Evolutionary conservation across 2,329 filamentous ascomycete species (phyloP), one percentile per base, ranked within the genome.

Genomic region (Falciphora oryzae): DNA sequence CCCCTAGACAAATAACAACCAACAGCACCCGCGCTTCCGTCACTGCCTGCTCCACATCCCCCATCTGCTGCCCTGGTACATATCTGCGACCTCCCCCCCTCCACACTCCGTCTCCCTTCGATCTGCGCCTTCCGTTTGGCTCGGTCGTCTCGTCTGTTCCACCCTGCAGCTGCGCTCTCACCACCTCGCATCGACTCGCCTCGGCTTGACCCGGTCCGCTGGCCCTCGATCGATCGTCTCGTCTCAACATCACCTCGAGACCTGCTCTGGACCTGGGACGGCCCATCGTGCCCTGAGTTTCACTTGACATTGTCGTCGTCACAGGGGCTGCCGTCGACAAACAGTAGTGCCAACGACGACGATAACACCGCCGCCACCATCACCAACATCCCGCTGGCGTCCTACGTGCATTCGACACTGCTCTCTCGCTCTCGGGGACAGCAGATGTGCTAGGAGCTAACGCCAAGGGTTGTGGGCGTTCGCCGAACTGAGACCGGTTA

Each of bases 401-500:
- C 44, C 44, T 53, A 25, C 44, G 18, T 53, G 44, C 44, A 53
- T 10, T n/a, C 44, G 22, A 53, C 22, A 4, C 44, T 53, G 44
- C 44, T 53, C 44, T 50, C 44, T 25, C 6, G 44, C 38, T n/a
- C 44, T 53, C 2, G 44, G 22, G 38, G 53, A 60, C 29, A 32
- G 32, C 64, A 61, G 61, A 60, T 65, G 62, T 59, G 62, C 53
- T 59, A 28, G 62, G 56, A 63, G 29, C 35, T 27, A 28, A 35
- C 31, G 25, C 27, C 60, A 35, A 56, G 32, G 58, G 28, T 53
- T 53, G 44, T n/a, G 18, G 44, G 44, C 22, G 18, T 25, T n/a
- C 22, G 14, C 22, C 32, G 35, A 63, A 66, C 67, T 53, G 61
- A 57, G 44, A 32, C 71, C 74, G 73, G 76, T 72, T 73, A 78